Evolutionary conservation across 2,329 filamentous ascomycete species (phyloP).

Genomic region (Thermothelomyces thermophilus): DNA sequence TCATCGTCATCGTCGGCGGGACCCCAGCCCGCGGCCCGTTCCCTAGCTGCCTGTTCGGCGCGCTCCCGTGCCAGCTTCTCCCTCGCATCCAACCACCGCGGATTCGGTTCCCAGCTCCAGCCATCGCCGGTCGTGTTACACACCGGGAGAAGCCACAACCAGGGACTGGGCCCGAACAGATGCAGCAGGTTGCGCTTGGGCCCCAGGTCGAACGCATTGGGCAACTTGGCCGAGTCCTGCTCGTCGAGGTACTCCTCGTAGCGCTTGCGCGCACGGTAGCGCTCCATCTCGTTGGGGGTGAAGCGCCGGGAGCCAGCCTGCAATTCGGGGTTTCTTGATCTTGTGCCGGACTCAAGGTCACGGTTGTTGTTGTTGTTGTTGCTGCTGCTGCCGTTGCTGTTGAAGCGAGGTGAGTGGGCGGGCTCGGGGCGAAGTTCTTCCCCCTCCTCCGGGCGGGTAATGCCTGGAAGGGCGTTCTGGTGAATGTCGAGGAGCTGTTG

Average conservation of each 20-base stretch:
- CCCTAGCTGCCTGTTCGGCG: constrained; percentile 54
- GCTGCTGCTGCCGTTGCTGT: too few species aligned
- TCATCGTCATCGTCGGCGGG: constrained; percentile 28
- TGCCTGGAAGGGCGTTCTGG: constrained; percentile 71
- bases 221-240: constrained; percentile 77
- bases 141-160: constrained; percentile 74
- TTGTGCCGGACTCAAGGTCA: constrained; percentile 11
- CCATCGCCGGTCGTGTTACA: constrained; percentile 85
- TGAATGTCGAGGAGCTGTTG: constrained; percentile 77
- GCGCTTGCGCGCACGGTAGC: constrained; percentile 46
- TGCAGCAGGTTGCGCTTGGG: constrained; percentile 72
- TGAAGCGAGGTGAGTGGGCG: not conserved
- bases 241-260: constrained; percentile 79
- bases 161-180: constrained; percentile 67
- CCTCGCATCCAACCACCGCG: constrained; percentile 67
- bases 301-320: constrained; percentile 37
- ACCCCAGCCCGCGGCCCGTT: constrained; percentile 64
- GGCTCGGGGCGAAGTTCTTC: constrained; percentile 45
- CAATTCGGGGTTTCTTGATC: constrained; percentile 8
- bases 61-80: constrained; percentile 55
- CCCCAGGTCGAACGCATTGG: constrained; percentile 89
- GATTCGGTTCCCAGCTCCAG: constrained; percentile 86
- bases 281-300: constrained; percentile 51
- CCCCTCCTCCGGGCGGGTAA: constrained; percentile 76
- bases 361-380: not conserved